phyloP scores from a whole-genome alignment of 2,329 filamentous ascomycete species.

The Fonsecaea multimorphosa region DNA sequence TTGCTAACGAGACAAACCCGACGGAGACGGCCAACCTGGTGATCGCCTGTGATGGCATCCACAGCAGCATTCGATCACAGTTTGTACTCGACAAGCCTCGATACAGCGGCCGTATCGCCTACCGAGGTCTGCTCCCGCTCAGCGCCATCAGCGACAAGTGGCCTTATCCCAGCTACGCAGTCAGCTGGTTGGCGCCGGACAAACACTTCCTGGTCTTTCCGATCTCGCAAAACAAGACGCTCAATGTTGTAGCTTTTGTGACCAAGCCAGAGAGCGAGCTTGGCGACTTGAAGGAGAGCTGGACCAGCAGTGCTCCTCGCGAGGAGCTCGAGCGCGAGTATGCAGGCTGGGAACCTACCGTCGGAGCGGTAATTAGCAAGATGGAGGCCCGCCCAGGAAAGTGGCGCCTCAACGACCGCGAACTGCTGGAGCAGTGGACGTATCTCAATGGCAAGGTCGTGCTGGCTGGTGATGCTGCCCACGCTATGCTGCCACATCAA shows the following conservation, averaged over 20 bases:
- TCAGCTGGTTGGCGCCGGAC: conserved; percentile 45
- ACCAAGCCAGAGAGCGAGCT: conserved; percentile 42
- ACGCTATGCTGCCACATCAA: conserved; percentile 45
- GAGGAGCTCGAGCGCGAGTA: conserved; percentile 37
- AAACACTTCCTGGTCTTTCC: conserved; percentile 49
- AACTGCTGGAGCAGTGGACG: conserved; percentile 30
- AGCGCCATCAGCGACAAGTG: conserved; percentile 30
- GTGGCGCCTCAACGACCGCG: conserved; percentile 33
- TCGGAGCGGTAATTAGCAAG: conserved; percentile 24
- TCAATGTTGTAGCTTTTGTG: conserved; percentile 49
- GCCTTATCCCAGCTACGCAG: conserved; percentile 39
- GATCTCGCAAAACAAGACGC: conserved; percentile 44
- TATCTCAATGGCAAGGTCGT: conserved; percentile 36
- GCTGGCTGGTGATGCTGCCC: conserved; percentile 44
- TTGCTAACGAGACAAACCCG: conserved; percentile 38
- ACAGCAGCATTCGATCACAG: conserved; percentile 26
- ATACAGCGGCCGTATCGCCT: conserved; percentile 29
- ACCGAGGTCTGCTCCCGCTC: conserved; percentile 24
- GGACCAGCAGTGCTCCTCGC: conserved; percentile 43
- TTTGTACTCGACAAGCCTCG: conserved; percentile 17
- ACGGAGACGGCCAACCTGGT: conserved; percentile 35
- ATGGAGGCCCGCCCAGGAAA: conserved; percentile 27
- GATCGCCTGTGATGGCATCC: conserved; percentile 39
- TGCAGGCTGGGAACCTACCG: conserved; percentile 22
- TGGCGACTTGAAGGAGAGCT: conserved; percentile 46